A percentile compares a stretch with the other conserved stretches of the same genome.
Evolutionary conservation across 768 basidiomycete genomes (phyloP).

Genomic region (Lepiota brunneoincarnata): DNA sequence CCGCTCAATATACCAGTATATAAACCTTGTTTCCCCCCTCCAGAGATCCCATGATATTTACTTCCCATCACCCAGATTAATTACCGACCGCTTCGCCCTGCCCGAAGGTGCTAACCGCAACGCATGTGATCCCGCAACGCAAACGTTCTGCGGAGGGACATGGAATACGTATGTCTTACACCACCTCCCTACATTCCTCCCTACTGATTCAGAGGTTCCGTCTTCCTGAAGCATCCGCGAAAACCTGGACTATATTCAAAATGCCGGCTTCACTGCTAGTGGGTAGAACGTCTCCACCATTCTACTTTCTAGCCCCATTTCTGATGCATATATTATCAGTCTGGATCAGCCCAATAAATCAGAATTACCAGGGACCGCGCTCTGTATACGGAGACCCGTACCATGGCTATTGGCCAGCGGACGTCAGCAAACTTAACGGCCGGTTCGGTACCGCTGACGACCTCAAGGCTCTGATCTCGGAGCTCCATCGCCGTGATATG

Average conservation of each 20-base stretch:
- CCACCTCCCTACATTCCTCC: neutral
- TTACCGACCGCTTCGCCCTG: constrained; percentile 77
- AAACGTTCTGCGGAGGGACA: constrained; percentile 86
- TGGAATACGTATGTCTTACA: constrained; percentile 54
- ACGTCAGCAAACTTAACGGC: constrained; percentile 63
- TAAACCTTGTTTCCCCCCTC: neutral
- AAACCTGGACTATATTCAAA: constrained; percentile 83
- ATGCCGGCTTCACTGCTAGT: constrained; percentile 81
- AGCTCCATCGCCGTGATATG: constrained; percentile 74
- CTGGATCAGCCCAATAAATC: constrained; percentile 81
- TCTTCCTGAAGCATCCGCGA: constrained; percentile 45
- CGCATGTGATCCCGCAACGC: constrained; percentile 54
- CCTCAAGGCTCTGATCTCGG: constrained; percentile 61
- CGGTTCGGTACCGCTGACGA: constrained; percentile 75
- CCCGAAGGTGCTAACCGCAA: constrained; percentile 48
- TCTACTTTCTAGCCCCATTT: constrained; percentile 1
- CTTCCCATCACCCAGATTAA: constrained; percentile 38
- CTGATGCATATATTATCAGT: constrained; percentile 34
- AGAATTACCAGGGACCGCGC: constrained; percentile 71
- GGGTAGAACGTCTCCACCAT: constrained; percentile 15
- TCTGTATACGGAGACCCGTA: constrained; percentile 81
- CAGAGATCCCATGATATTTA: neutral
- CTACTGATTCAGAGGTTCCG: neutral
- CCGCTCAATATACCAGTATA: constrained; percentile 79
- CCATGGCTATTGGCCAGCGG: constrained; percentile 83